Base-by-base conservation (phyloP, 257 asterid genomes). In the Echites panduratus region DNA sequence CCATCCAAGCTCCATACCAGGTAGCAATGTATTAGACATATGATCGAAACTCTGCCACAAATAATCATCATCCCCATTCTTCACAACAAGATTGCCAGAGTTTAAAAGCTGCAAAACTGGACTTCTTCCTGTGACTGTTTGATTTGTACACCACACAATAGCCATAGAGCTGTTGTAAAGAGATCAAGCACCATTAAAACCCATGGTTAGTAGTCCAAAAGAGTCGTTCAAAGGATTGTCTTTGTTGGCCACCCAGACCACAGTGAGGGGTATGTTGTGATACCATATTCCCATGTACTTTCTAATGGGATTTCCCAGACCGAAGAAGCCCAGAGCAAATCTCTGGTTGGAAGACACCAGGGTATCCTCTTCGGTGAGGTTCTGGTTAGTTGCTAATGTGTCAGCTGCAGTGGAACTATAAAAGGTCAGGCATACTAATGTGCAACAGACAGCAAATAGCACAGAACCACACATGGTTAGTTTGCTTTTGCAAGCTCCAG, bases 1-100 rank as follows among this genome's bases (percentile, higher is more conserved):
- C 93, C 85, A 84, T 0, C 93, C 90, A 0, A 87, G 82, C 44
- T 76, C 82, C 93, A 87, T 87, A 22, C 86, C 83, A 13, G 90
- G 90, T 9, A 87, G 73, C 82, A 87, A 47, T 7, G 90, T 87
- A 62, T 87, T 73, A 3, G 79, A 38, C 0, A 85, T 85, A 41
- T 22, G 54, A 53, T 84, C 81, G 29, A 84, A 87, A 70, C 89
- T 87, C 32, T 85, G 82, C 90, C 93, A 85, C 17, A 59, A 9
- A 43, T 71, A 78, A 47, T 26, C 75, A 47, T 26, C 75, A 53
- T 56, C 71, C 65, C 56, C 22, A 19, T 71, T 74, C 27, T 0
- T 70, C 0, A 79, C 59, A 0, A 70, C 79, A 19, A 79, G 82
- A 68, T 79, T 75, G 1, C 82, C 77, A 0, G 64, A 45, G 17